Evolutionary conservation across 202 grass and related monocot species (phyloP), one percentile per base, ranked within the genome.

Genomic region (Carex sylvatica): DNA sequence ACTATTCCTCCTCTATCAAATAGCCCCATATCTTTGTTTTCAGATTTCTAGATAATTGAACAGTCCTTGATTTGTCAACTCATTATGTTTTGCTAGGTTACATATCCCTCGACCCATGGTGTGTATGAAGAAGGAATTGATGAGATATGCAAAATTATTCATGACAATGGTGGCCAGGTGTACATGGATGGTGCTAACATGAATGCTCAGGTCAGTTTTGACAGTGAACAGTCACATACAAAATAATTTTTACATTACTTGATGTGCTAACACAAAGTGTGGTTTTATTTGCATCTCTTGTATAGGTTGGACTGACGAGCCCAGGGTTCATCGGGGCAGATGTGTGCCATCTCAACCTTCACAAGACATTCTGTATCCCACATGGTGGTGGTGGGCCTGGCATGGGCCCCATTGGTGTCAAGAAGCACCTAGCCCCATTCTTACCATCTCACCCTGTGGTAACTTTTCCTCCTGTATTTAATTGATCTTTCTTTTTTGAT

Each of bases 121-220:
- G 96, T 99, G 58, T 99, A 99, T 62, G 96, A 99, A 91, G 96
- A 99, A 90, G 96, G 93, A 35, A 85, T 99, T 80, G 96, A 99
- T 92, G 91, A 99, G 79, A 99, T 99, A 70, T 99, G 96, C 91
- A 99, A 82, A 82, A 93, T 93, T 61, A 91, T 99, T 92, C 96
- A 99, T 69, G 91, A 96, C 8, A 99, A 99, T 72, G 96, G 93
- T 13, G 96, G 96, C 10, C 93, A 99, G 86, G 96, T 99, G 51
- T 99, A 99, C 76, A 99, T 99, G 96, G 96, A 99, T 72, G 96
- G 96, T 55, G 96, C 96, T 81, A 99, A 99, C 81, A 99, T 99
- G 96, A 99, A 99, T 83, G 96, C 96, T 87, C 96, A 99, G 92
- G 96, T 96, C 83, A 84, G 59, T 82, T 52, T 65, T 89, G 51